These are phyloP conservation scores for Kwoniella bestiolae DNA, from an alignment of 768 basidiomycete species.

Conservation along the genomic window DNA sequence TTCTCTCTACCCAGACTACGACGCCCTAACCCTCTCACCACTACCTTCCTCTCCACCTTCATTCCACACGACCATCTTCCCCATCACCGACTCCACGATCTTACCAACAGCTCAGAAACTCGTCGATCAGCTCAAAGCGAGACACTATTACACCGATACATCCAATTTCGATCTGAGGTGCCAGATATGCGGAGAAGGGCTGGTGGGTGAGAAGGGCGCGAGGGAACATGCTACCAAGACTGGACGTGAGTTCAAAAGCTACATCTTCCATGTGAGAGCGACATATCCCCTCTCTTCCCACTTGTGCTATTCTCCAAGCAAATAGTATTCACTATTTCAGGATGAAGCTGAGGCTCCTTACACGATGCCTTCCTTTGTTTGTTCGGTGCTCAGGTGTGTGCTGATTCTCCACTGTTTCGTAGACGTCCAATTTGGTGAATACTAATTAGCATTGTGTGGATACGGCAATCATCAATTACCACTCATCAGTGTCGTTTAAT, in stretches of 20 bases:
- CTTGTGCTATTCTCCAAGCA: too few species aligned
- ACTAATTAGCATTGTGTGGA: conserved; percentile 23
- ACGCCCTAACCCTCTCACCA: conserved; percentile 83
- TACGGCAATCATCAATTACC: not conserved
- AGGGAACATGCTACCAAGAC: conserved; percentile 83
- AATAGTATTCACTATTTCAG: too few species aligned
- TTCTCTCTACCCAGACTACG: conserved; percentile 67
- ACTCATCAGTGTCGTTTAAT: not conserved
- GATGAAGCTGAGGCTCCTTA: too few species aligned
- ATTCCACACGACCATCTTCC: conserved; percentile 88
- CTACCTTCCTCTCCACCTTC: conserved; percentile 73
- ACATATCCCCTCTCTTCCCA: too few species aligned
- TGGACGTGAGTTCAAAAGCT: conserved; percentile 65
- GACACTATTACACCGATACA: conserved; percentile 88
- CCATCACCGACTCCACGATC: conserved; percentile 59
- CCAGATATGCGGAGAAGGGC: conserved; percentile 73
- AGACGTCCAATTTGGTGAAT: conserved; percentile 57
- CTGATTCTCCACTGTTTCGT: not conserved
- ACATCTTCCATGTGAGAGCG: not conserved
- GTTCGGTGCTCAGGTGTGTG: not conserved
- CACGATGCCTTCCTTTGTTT: too few species aligned
- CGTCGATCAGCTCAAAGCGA: conserved; percentile 71
- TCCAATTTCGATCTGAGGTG: conserved; percentile 81
- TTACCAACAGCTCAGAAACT: conserved; percentile 65
- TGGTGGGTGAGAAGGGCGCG: conserved; percentile 94